Percentiles rank a stretch among this genome's conserved stretches.
These are phyloP conservation scores for Sclerotinia spermophila DNA, from an alignment of 2,329 filamentous ascomycete species.

Conservation along the genomic window DNA sequence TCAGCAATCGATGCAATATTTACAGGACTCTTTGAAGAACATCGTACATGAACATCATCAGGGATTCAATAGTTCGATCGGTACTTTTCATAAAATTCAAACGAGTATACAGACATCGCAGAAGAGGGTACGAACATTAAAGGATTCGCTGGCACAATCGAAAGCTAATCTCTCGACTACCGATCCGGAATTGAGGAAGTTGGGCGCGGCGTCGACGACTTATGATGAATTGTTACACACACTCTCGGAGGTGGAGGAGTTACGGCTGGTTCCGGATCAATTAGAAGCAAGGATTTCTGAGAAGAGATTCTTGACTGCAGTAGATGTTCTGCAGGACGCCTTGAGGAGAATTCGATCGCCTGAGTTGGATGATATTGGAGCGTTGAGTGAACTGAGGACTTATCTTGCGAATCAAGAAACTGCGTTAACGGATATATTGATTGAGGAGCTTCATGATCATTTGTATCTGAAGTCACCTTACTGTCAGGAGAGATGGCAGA, in stretches of 20 bases:
- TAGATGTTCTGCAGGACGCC: conserved; percentile 86
- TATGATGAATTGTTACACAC: conserved; percentile 88
- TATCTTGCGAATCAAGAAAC: conserved; percentile 94
- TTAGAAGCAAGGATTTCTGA: conserved; percentile 93
- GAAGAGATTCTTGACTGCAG: conserved; percentile 88
- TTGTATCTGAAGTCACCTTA: conserved; percentile 97
- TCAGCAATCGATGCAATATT: conserved; percentile 73
- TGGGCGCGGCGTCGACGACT: conserved; percentile 81
- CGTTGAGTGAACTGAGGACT: conserved; percentile 76
- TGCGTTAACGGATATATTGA: conserved; percentile 84
- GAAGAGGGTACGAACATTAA: conserved; percentile 74
- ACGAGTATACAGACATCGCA: conserved; percentile 87
- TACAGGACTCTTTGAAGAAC: conserved; percentile 88
- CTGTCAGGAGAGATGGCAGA: conserved; percentile 93
- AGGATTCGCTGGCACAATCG: conserved; percentile 75
- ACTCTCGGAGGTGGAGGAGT: conserved; percentile 78
- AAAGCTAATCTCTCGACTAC: conserved; percentile 79
- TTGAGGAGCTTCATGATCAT: conserved; percentile 97
- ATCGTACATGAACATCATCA: conserved; percentile 99
- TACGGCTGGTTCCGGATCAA: conserved; percentile 85
- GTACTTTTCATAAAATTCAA: conserved; percentile 98
- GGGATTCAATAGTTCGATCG: conserved; percentile 98
- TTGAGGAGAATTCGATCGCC: conserved; percentile 78
- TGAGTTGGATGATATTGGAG: conserved; percentile 87
- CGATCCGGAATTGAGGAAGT: conserved; percentile 85